Conservation (phyloP, 2,329 filamentous ascomycete genomes). For the Chaetothyriales sp. region DNA sequence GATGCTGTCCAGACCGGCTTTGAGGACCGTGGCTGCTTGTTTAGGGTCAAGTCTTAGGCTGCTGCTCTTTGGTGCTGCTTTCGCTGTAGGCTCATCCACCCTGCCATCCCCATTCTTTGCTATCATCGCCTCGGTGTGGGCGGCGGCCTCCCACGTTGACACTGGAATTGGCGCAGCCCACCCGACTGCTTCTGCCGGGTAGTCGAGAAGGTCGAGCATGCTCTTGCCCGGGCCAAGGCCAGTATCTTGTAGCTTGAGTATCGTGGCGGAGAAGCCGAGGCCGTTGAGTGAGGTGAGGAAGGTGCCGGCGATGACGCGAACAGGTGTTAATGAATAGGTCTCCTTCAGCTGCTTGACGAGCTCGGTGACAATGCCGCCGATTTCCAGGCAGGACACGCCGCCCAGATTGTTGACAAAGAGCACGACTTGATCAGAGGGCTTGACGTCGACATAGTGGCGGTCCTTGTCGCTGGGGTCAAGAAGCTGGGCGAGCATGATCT, state of each 20-base stretch:
- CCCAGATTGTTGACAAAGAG: constrained; percentile 56
- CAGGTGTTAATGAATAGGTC: constrained; percentile 45
- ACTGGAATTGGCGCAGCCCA: constrained; percentile 48
- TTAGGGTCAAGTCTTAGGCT: constrained; percentile 35
- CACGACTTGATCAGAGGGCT: constrained; percentile 44
- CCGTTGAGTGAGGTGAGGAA: constrained; percentile 61
- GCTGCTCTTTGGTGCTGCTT: constrained; percentile 36
- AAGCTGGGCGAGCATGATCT: constrained; percentile 50
- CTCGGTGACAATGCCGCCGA: constrained; percentile 53
- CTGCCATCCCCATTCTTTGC: constrained; percentile 21
- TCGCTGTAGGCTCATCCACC: constrained; percentile 25
- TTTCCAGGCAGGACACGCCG: constrained; percentile 50
- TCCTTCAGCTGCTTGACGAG: constrained; percentile 45
- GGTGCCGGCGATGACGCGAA: constrained; percentile 47
- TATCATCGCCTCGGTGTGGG: constrained; percentile 22
- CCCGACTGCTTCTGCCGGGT: constrained; percentile 50
- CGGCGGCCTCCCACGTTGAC: constrained; percentile 41
- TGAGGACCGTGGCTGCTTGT: constrained; percentile 38
- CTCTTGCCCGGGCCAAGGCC: constrained; percentile 38
- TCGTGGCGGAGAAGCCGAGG: constrained; percentile 53
- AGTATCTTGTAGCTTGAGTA: constrained; percentile 48
- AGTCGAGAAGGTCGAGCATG: constrained; percentile 52
- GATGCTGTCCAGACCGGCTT: constrained; percentile 40
- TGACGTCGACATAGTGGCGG: constrained; percentile 45
- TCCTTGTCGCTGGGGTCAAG: constrained; percentile 48